These are phyloP conservation scores for Podospora didyma DNA, from an alignment of 495 filamentous ascomycete genomes.

Conservation along the genomic window DNA sequence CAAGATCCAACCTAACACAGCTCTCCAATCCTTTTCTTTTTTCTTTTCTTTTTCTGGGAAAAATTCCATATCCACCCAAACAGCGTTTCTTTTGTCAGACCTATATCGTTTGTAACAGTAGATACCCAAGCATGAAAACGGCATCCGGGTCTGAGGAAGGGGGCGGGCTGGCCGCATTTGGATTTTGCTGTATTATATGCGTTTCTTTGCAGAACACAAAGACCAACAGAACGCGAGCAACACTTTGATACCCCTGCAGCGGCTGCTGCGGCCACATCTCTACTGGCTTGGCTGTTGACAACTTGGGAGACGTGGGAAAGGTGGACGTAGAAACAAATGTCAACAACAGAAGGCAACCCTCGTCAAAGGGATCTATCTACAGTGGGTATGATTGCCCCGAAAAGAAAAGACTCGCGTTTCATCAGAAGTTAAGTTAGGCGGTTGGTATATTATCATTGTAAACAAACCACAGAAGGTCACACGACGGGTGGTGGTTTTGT, in stretches of 20 bases:
- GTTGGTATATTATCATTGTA: too few species aligned
- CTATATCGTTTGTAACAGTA: slow-evolving; percentile 19
- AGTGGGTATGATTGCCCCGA: too few species aligned
- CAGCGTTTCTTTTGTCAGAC: slow-evolving; percentile 19
- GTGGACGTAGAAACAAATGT: background rate
- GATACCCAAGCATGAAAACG: slow-evolving; percentile 22
- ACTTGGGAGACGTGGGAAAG: too few species aligned
- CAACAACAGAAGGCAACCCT: background rate
- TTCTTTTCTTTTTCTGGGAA: background rate
- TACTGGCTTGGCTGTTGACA: background rate
- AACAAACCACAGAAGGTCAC: too few species aligned
- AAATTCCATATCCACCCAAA: background rate
- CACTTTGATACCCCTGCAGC: background rate
- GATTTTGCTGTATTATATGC: background rate
- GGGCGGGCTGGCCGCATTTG: background rate
- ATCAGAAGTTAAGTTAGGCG: too few species aligned
- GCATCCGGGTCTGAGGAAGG: background rate
- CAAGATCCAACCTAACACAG: background rate
- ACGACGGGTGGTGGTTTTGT: too few species aligned
- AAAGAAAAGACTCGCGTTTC: too few species aligned
- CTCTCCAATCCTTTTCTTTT: background rate
- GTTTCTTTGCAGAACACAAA: background rate
- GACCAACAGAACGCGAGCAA: background rate
- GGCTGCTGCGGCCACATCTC: background rate
- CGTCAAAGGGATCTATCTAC: too few species aligned